Evolutionary conservation across 2,329 filamentous ascomycete genomes (phyloP).

Genomic region (Sphaerostilbella broomeana): DNA sequence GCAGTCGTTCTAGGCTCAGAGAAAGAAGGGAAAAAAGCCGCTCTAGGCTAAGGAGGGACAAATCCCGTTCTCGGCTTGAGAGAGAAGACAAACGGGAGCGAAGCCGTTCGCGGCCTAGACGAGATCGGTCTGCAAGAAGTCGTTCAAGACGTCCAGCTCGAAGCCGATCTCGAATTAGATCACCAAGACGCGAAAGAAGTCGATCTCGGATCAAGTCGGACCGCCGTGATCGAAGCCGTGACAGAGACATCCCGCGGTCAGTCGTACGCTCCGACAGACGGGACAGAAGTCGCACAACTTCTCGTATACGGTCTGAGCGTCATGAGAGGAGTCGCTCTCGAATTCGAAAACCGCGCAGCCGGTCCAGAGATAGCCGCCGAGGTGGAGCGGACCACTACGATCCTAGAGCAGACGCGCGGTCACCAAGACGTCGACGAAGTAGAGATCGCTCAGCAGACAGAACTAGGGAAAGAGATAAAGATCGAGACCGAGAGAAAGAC

Average conservation of each 20-base stretch:
- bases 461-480: conserved; percentile 20
- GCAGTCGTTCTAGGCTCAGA: conserved; percentile 26
- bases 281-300: conserved; percentile 28
- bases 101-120: conserved; percentile 29
- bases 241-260: conserved; percentile 24
- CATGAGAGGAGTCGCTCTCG: conserved; percentile 22
- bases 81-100: conserved; percentile 27
- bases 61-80: conserved; percentile 33
- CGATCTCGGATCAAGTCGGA: conserved; percentile 29
- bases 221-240: conserved; percentile 28
- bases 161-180: conserved; percentile 32
- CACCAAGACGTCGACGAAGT: conserved; percentile 21
- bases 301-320: conserved; percentile 27
- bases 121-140: conserved; percentile 29
- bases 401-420: conserved; percentile 16
- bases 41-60: conserved; percentile 31
- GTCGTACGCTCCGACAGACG: conserved; percentile 21
- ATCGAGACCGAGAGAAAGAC: conserved; percentile 19
- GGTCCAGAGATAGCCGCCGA: conserved; percentile 19
- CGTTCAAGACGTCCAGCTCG: conserved; percentile 31
- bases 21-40: conserved; percentile 32
- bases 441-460: conserved; percentile 22
- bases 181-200: conserved; percentile 31
- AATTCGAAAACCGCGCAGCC: conserved; percentile 16
- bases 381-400: conserved; percentile 18